These are phyloP conservation scores for Pichia occidentalis DNA, from an alignment of 805 yeast species.

Conservation along the genomic window DNA sequence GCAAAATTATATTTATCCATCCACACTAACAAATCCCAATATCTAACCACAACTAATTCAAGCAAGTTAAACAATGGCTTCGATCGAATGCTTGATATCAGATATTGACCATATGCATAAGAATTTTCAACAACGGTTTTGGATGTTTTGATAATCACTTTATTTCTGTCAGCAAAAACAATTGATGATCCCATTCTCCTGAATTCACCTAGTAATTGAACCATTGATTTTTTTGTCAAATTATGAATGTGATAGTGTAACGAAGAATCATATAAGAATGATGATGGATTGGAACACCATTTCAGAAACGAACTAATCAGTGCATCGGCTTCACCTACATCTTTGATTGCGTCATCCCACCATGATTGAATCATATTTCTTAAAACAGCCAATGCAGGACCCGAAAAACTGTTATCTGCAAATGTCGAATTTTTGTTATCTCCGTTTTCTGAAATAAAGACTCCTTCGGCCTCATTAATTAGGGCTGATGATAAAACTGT, in stretches of 20 bases:
- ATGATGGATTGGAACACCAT: slow-evolving; percentile 78
- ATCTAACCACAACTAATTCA: slow-evolving; percentile 64
- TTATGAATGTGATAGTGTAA: slow-evolving; percentile 85
- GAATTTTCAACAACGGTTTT: slow-evolving; percentile 80
- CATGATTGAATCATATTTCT: slow-evolving; percentile 73
- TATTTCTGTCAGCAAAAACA: slow-evolving; percentile 74
- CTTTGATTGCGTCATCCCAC: slow-evolving; percentile 86
- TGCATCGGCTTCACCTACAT: slow-evolving; percentile 63
- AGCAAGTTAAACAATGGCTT: slow-evolving; percentile 78
- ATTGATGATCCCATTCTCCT: slow-evolving; percentile 70
- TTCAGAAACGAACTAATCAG: slow-evolving; percentile 73
- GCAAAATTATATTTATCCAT: slow-evolving; percentile 87
- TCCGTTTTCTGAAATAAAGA: slow-evolving; percentile 54
- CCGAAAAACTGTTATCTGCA: slow-evolving; percentile 78
- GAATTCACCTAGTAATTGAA: slow-evolving; percentile 77
- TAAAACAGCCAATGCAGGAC: slow-evolving; percentile 63
- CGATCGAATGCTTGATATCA: slow-evolving; percentile 68
- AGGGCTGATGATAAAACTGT: slow-evolving; percentile 80
- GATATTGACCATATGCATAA: slow-evolving; percentile 83
- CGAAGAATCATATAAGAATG: slow-evolving; percentile 68
- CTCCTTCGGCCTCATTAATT: slow-evolving; percentile 83
- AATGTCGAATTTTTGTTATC: slow-evolving; percentile 34
- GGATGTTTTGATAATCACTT: slow-evolving; percentile 62
- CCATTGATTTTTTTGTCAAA: slow-evolving; percentile 70
- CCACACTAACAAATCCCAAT: slow-evolving; percentile 95